Evolutionary conservation across 129 eudicot genomes (phyloP).

Genomic region (Helichrysum umbraculigerum): DNA sequence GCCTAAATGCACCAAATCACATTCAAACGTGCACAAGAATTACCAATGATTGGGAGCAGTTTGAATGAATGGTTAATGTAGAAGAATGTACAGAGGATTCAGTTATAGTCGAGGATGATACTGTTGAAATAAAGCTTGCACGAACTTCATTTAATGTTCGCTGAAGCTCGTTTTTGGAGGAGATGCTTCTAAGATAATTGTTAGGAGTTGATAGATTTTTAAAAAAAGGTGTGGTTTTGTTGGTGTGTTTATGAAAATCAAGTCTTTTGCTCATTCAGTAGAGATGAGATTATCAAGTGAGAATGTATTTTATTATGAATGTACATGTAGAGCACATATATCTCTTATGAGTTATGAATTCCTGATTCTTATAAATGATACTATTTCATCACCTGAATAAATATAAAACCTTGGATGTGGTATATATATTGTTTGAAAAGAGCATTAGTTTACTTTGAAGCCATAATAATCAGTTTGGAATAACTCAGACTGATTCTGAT

Average conservation of each 20-base stretch:
- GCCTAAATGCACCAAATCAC: conserved; percentile 38
- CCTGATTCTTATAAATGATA: not conserved
- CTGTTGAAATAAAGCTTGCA: conserved; percentile 18
- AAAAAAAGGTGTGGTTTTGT: conserved; percentile 8
- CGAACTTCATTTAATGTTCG: not conserved
- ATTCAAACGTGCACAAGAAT: conserved; percentile 38
- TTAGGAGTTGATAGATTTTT: not conserved
- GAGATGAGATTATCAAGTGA: no score
- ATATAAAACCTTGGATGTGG: not conserved
- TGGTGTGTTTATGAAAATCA: conserved; percentile 2
- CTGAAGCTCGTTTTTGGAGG: conserved; percentile 17
- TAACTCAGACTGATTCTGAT: no score
- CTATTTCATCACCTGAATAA: not conserved
- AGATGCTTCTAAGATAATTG: not conserved
- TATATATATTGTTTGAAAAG: not conserved
- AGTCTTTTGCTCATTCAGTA: not conserved
- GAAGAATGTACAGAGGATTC: conserved; percentile 23
- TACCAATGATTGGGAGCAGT: conserved; percentile 53
- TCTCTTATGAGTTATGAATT: not conserved
- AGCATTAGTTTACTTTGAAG: no score
- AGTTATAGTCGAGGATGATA: conserved; percentile 17
- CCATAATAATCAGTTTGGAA: not conserved
- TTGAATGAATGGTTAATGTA: conserved; percentile 31
- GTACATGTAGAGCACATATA: not conserved
- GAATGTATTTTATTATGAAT: not conserved